A percentile compares a stretch with the other conserved stretches of the same genome.
These are phyloP conservation scores for Lactifluus piperatus DNA, from an alignment of 768 basidiomycete species.

Conservation along the genomic window DNA sequence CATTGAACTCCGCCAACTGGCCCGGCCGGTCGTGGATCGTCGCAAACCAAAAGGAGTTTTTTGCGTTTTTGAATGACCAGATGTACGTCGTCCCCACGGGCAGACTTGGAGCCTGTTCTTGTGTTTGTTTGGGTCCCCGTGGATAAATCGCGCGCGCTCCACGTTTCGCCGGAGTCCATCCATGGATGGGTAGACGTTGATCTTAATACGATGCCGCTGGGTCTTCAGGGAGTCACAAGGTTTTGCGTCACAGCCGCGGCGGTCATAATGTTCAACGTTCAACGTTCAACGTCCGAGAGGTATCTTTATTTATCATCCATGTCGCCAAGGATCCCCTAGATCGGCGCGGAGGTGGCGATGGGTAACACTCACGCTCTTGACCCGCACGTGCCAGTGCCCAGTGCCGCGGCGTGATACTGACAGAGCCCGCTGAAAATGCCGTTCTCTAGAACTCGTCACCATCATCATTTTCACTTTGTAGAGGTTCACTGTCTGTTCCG, in stretches of 20 bases:
- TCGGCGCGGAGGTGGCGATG: background rate
- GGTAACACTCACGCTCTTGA: background rate
- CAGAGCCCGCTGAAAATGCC: background rate
- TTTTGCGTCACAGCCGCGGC: no score
- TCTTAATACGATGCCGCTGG: no score
- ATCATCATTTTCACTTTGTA: background rate
- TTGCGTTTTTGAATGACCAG: background rate
- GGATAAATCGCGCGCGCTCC: background rate
- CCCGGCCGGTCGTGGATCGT: background rate
- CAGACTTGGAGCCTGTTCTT: background rate
- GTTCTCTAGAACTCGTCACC: no score
- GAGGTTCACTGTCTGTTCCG: background rate
- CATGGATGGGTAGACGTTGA: background rate
- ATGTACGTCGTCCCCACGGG: background rate
- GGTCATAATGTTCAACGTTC: no score
- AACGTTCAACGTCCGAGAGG: background rate
- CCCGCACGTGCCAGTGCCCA: background rate
- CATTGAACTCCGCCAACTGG: background rate
- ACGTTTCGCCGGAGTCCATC: background rate
- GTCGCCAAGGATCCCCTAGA: background rate
- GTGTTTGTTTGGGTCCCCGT: background rate
- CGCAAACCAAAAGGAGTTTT: background rate
- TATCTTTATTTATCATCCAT: background rate
- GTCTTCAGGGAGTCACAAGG: background rate
- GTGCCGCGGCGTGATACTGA: background rate